These are phyloP conservation scores for Dendrobium catenatum DNA, from an alignment of 106 monocot species.

Conservation along the genomic window DNA sequence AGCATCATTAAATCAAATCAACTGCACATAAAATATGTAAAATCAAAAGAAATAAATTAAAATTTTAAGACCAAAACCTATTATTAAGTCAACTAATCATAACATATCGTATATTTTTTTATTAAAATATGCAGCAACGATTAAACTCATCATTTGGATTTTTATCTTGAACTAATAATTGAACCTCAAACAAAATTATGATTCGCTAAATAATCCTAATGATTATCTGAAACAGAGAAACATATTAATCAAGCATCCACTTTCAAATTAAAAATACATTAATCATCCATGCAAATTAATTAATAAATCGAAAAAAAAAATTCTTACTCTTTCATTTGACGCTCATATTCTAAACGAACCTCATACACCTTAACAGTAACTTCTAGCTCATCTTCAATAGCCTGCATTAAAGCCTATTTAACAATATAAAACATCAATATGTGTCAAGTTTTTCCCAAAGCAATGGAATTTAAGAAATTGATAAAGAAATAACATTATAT, in stretches of 20 bases:
- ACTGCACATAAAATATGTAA: no score
- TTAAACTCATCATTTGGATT: neutral
- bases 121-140: neutral
- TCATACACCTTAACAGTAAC: slow-evolving; percentile 76
- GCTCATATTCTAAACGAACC: slow-evolving; percentile 81
- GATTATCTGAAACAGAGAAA: neutral
- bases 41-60: no score
- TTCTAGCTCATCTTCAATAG: slow-evolving; percentile 92
- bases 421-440: slow-evolving; percentile 4
- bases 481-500: neutral
- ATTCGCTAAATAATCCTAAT: neutral
- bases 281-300: neutral
- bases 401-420: slow-evolving; percentile 63
- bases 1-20: no score
- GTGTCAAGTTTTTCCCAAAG: neutral
- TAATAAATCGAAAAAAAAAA: neutral
- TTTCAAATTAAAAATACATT: neutral
- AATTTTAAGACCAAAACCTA: no score
- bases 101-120: no score
- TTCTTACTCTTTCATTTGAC: slow-evolving; percentile 79
- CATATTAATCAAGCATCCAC: neutral
- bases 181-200: neutral
- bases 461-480: neutral
- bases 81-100: no score
- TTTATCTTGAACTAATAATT: neutral